Conservation (phyloP, 2,329 filamentous ascomycete species). For the Colletotrichum spinosum region DNA sequence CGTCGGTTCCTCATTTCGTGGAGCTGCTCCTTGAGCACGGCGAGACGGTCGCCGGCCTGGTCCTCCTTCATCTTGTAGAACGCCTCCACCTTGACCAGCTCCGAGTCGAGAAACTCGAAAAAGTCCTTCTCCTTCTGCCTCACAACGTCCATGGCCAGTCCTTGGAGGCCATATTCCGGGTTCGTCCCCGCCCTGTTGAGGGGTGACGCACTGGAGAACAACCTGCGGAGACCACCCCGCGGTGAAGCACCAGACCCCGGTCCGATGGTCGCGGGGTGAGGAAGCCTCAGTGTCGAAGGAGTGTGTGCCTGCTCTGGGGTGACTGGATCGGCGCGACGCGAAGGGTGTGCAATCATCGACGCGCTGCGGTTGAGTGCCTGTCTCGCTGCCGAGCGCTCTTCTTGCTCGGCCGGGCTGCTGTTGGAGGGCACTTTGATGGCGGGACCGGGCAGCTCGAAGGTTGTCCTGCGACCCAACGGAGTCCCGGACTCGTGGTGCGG, state of each 20-base stretch:
- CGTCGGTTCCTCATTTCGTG: slow-evolving; percentile 93
- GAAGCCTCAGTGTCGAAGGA: slow-evolving; percentile 22
- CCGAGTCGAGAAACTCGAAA: slow-evolving; percentile 83
- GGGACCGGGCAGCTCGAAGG: slow-evolving; percentile 66
- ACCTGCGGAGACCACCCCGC: slow-evolving; percentile 46
- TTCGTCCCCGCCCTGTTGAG: slow-evolving; percentile 49
- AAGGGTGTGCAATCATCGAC: slow-evolving; percentile 42
- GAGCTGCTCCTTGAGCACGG: slow-evolving; percentile 81
- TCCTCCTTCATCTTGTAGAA: slow-evolving; percentile 93
- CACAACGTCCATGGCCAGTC: slow-evolving; percentile 65
- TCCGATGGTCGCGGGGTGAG: slow-evolving; percentile 30
- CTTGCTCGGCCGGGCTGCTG: slow-evolving; percentile 37
- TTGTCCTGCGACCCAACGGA: slow-evolving; percentile 36
- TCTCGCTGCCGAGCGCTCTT: slow-evolving; percentile 40
- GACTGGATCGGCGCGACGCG: background rate
- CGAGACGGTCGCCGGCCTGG: slow-evolving; percentile 80
- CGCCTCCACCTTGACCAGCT: slow-evolving; percentile 89
- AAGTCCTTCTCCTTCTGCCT: slow-evolving; percentile 86
- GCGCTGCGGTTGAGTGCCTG: slow-evolving; percentile 49
- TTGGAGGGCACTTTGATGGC: slow-evolving; percentile 58
- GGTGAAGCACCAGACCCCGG: slow-evolving; percentile 22
- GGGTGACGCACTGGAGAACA: slow-evolving; percentile 54
- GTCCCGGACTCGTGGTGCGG: slow-evolving; percentile 44
- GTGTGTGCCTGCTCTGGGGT: slow-evolving; percentile 15
- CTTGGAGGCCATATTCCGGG: slow-evolving; percentile 56